Evolutionary conservation across 495 filamentous ascomycete genomes (phyloP), one percentile per base, ranked within the genome.

Genomic region (Cercophora newfieldiana): DNA sequence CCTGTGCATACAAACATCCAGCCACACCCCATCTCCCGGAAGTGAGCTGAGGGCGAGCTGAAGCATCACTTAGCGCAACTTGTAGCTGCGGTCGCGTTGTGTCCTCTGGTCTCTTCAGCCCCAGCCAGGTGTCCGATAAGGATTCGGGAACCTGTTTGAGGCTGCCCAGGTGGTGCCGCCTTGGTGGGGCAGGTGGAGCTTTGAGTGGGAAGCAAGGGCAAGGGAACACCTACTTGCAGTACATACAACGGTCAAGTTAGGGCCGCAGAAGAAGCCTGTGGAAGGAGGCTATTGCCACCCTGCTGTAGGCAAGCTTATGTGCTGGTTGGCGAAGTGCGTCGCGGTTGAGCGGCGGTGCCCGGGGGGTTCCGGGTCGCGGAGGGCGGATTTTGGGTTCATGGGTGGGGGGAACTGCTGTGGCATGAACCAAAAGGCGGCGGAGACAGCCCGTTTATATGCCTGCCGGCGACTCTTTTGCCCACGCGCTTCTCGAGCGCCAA

Each of bases 381-480:
- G 12, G 37, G 37, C 37, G 37, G 37, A 44, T 44, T n/a, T n/a
- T 44, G 37, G 37, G 18, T 44, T 44, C 37, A 44, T 14, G 12
- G 37, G 37, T 44, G 37, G 37, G 37, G 37, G 37, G 37, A 44
- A 16, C 37, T 44, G 37, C 37, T 16, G 37, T 44, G 18, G 18
- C 37, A 14, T 19, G 50, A 53, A n/a, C 21, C 50, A 7, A 24
- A 7, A 26, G 12, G 24, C 10, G 50, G 50, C 50, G 50, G 50
- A 53, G 50, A 53, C 50, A 8, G 6, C 29, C 66, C 62, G 65
- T 70, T 72, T 72, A 72, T 72, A 70, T 72, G 68, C 65, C 61
- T 59, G 31, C 33, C 30, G 60, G 63, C 19, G 63, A 59, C 30
- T 61, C 57, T 37, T 31, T 22, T 30, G 50, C n/a, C 19, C 54